Evolutionary conservation across 176 grass and related monocot species (phyloP), one percentile per base, ranked within the genome.

Genomic region (Puccinellia tenuiflora): DNA sequence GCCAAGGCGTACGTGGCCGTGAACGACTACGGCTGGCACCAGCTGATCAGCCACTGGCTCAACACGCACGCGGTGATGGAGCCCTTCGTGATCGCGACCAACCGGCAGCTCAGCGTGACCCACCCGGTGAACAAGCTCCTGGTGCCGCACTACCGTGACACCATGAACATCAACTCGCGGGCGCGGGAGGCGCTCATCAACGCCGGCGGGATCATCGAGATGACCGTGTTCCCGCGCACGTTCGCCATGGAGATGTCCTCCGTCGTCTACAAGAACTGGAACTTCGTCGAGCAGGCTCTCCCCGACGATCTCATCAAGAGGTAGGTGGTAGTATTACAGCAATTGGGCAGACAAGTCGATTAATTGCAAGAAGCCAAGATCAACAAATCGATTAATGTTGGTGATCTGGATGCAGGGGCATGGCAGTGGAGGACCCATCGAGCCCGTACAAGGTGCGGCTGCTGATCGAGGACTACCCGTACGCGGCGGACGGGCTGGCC

Each of bases 401-500:
- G 9, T 2, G 39, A 14, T 25, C 3, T 71, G 12, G 24, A 28
- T 72, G 14, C 50, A 84, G 82, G 18, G 82, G 85, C 28, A 50
- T 79, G 16, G 84, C 72, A 0, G 87, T 78, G 7, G 3, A 11
- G 0, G 87, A 87, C n/a, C 81, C 78, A 3, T 72, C 88, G 5
- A 83, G 64, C 70, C 76, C 83, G 2, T 79, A 74, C 87, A 89
- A 94, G 71, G 85, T 80, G 64, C 37, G n/a, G 8, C 62, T 90
- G 77, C 38, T 87, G 14, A 9, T 79, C 2, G 84, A 87, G 60
- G 72, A 55, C 40, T 72, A 89, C 39, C 48, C 78, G 17, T 94
- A 88, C 34, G 92, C 86, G 21, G 56, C 57, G 15, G 91, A 92
- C 65, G 55, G 76, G 17, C 55, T 89, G 8, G 87, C 83, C 7